phyloP scores from a whole-genome alignment of 2,329 filamentous ascomycete species.

The Phialophora macrospora region DNA sequence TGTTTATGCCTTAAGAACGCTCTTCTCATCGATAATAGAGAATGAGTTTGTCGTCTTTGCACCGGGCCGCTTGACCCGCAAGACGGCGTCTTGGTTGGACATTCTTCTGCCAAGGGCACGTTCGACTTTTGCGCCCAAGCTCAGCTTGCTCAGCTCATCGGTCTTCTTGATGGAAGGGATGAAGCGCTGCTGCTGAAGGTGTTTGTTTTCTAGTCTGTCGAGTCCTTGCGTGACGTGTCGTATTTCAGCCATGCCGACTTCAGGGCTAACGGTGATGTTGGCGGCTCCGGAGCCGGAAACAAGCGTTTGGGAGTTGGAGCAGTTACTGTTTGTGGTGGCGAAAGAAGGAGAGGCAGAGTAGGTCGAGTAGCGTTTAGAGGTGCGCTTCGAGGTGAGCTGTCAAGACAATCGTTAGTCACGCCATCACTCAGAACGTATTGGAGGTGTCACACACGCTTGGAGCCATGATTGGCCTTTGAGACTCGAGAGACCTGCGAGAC shows the following conservation, averaged over 20 bases:
- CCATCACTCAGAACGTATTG: neutral
- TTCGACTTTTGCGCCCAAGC: constrained; percentile 87
- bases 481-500: constrained; percentile 56
- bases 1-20: neutral
- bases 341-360: constrained; percentile 56
- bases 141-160: constrained; percentile 81
- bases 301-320: constrained; percentile 32
- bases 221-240: constrained; percentile 79
- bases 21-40: constrained; percentile 30
- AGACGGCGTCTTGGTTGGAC: constrained; percentile 77
- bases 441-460: constrained; percentile 51
- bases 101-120: constrained; percentile 84
- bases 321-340: constrained; percentile 52
- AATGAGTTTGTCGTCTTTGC: constrained; percentile 25
- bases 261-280: constrained; percentile 33
- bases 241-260: constrained; percentile 64
- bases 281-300: constrained; percentile 15
- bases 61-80: constrained; percentile 31
- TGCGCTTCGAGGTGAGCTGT: constrained; percentile 50
- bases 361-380: constrained; percentile 60
- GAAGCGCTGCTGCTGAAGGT: constrained; percentile 80
- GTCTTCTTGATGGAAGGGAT: constrained; percentile 77
- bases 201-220: constrained; percentile 88
- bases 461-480: constrained; percentile 61
- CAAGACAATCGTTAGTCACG: constrained; percentile 20